phyloP scores from a whole-genome alignment of 2,329 filamentous ascomycete species.

The Pleurostoma richardsiae region DNA sequence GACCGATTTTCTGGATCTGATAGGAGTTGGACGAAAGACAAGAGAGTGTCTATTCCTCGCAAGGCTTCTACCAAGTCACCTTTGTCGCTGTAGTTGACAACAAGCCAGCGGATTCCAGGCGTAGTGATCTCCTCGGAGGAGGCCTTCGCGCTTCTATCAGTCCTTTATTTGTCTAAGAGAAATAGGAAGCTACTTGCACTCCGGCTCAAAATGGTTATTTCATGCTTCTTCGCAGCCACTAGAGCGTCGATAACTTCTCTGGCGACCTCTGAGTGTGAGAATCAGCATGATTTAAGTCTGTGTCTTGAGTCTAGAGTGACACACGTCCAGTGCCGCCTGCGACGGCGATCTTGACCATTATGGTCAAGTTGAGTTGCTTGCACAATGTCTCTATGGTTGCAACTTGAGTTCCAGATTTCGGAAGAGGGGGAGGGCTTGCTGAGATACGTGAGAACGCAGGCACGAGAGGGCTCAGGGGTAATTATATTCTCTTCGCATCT shows the following conservation, averaged over 20 bases:
- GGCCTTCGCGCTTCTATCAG: neutral
- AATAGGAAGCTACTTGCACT: slow-evolving; percentile 1
- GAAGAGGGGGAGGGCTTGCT: no score
- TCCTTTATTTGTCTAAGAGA: neutral
- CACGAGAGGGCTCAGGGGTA: no score
- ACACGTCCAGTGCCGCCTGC: slow-evolving; percentile 7
- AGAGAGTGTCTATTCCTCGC: slow-evolving; percentile 42
- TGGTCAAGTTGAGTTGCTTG: neutral
- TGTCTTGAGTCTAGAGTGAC: neutral
- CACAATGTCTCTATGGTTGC: no score
- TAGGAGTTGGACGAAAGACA: slow-evolving; percentile 41
- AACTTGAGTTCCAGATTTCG: no score
- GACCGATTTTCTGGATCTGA: slow-evolving; percentile 25
- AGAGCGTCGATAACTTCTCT: slow-evolving; percentile 7
- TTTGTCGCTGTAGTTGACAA: slow-evolving; percentile 38
- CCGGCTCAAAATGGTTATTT: slow-evolving; percentile 6
- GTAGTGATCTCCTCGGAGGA: neutral
- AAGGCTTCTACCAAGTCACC: slow-evolving; percentile 29
- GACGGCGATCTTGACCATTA: slow-evolving; percentile 10
- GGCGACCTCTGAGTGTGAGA: slow-evolving; percentile 4
- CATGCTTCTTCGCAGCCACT: slow-evolving; percentile 4
- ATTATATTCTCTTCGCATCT: no score
- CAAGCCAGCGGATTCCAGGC: slow-evolving; percentile 29
- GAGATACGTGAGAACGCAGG: no score
- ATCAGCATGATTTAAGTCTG: neutral